Evolutionary conservation across 2,329 filamentous ascomycete species (phyloP).

Genomic region (Botrytis elliptica): DNA sequence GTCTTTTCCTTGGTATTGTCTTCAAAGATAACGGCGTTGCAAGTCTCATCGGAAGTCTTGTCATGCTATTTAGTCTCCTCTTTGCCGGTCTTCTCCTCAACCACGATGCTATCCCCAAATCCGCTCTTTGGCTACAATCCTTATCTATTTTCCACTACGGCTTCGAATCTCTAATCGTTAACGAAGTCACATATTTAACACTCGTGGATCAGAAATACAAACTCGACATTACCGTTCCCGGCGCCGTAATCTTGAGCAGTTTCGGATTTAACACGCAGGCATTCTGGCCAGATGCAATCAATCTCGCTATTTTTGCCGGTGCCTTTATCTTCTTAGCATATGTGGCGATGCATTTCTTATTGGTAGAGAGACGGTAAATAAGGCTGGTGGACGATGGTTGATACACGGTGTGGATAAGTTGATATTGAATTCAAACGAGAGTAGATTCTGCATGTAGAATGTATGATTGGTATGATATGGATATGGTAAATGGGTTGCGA

Average conservation of each 20-base stretch:
- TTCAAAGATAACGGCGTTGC: constrained; percentile 90
- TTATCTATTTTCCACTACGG: constrained; percentile 98
- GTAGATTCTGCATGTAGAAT: constrained; percentile 5
- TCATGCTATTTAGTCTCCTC: constrained; percentile 95
- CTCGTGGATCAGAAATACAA: constrained; percentile 94
- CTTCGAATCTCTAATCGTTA: constrained; percentile 94
- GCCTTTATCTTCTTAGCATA: constrained; percentile 88
- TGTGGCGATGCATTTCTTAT: constrained; percentile 84
- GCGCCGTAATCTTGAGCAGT: constrained; percentile 86
- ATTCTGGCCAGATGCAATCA: constrained; percentile 80
- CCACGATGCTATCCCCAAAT: constrained; percentile 83
- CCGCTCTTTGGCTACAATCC: constrained; percentile 86
- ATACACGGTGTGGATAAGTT: neutral
- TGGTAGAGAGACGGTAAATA: constrained; percentile 78
- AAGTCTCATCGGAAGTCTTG: constrained; percentile 87
- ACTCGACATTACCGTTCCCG: constrained; percentile 92
- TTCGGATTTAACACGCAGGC: constrained; percentile 92
- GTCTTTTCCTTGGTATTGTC: constrained; percentile 92
- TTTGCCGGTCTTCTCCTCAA: constrained; percentile 95
- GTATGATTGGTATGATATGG: constrained; percentile 7
- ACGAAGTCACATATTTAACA: constrained; percentile 87
- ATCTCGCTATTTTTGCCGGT: constrained; percentile 76
- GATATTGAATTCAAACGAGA: neutral
- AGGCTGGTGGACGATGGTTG: neutral
- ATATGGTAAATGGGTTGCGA: neutral